A percentile compares a stretch with the other conserved stretches of the same genome.
phyloP scores from a whole-genome alignment of 2,329 filamentous ascomycete genomes.

The Fusarium sp. region DNA sequence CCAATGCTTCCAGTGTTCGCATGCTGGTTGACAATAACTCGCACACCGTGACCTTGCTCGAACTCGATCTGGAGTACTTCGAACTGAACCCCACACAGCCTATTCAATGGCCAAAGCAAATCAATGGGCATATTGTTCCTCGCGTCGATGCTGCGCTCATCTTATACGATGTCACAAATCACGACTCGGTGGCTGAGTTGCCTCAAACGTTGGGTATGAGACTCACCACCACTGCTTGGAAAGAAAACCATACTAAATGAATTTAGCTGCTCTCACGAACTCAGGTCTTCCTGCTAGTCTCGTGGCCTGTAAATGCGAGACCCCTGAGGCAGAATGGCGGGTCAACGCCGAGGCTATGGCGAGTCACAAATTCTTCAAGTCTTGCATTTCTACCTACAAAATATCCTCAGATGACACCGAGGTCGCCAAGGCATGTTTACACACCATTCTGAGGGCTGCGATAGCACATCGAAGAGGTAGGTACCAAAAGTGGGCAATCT shows the following conservation, averaged over 20 bases:
- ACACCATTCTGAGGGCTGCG: conserved; percentile 78
- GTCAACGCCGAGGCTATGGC: conserved; percentile 76
- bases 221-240: not conserved
- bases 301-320: conserved; percentile 91
- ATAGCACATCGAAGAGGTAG: conserved; percentile 76
- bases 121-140: conserved; percentile 78
- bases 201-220: conserved; percentile 79
- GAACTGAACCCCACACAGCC: conserved; percentile 68
- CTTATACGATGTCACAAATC: conserved; percentile 88
- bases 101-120: conserved; percentile 75
- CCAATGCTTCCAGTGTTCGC: conserved; percentile 67
- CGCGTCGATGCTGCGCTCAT: conserved; percentile 85
- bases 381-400: conserved; percentile 79
- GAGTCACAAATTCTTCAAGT: conserved; percentile 72
- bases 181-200: conserved; percentile 79
- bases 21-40: conserved; percentile 69
- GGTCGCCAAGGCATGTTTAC: conserved; percentile 80
- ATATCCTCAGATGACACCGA: conserved; percentile 78
- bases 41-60: conserved; percentile 71
- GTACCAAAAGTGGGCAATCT: not conserved
- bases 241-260: conserved; percentile 20
- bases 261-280: conserved; percentile 77
- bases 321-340: conserved; percentile 75
- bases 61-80: conserved; percentile 75
- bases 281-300: conserved; percentile 81